These are phyloP conservation scores for Epichloe glyceriae DNA, from an alignment of 2,329 filamentous ascomycete genomes.

Conservation along the genomic window DNA sequence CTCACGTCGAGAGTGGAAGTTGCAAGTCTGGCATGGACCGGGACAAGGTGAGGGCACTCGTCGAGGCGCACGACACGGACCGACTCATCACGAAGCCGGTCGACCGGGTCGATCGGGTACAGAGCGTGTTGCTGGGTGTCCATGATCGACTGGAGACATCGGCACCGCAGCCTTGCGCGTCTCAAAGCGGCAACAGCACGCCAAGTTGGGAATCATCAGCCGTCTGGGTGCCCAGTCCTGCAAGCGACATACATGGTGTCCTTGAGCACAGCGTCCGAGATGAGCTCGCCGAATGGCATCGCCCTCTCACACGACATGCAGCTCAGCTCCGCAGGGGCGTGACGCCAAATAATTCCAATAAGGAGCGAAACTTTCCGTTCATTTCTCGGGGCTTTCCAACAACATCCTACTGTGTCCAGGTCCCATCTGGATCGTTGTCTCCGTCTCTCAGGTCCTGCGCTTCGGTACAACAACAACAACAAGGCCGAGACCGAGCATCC, in stretches of 20 bases:
- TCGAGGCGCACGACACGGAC: constrained; percentile 5
- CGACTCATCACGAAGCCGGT: constrained; percentile 2
- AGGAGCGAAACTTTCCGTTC: no score
- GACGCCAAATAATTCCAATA: no score
- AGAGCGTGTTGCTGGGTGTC: not conserved
- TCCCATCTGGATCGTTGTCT: not conserved
- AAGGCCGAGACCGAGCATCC: not conserved
- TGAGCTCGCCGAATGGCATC: not conserved
- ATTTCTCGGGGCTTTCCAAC: no score
- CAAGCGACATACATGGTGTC: not conserved
- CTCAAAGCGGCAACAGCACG: not conserved
- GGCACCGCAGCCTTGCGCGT: not conserved
- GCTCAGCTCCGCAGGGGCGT: not conserved
- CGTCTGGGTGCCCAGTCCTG: not conserved
- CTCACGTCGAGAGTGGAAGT: constrained; percentile 8
- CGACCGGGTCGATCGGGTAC: not conserved
- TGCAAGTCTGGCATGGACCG: constrained; percentile 8
- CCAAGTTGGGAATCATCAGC: not conserved
- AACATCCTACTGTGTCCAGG: no score
- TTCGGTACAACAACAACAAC: no score
- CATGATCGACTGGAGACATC: not conserved
- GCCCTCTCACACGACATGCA: not conserved
- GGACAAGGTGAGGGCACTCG: constrained; percentile 1
- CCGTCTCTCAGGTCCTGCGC: not conserved
- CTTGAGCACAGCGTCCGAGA: not conserved